Evolutionary conservation across 2,329 filamentous ascomycete genomes (phyloP), one percentile per base, ranked within the genome.

Genomic region (Parascedosporium putredinis): DNA sequence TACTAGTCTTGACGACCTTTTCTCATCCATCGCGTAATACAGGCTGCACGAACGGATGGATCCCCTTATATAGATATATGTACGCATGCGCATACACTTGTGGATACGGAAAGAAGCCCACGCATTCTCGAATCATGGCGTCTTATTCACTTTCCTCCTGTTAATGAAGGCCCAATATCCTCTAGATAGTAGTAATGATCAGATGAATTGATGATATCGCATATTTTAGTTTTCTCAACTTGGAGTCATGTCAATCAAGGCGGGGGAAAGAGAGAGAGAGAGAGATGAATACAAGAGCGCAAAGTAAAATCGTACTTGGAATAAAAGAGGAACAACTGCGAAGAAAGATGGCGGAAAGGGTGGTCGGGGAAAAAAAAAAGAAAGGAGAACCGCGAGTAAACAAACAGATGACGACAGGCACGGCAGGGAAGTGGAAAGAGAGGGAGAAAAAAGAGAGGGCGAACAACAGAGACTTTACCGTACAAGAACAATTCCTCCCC

Each of bases 1-100:
- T 22, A 52, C 51, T 5, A 46, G 51, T 14, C 47, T 52, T 18
- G 51, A 51, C 33, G 51, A 51, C 59, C 64, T 91, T 22, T 93
- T 93, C 59, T 74, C 73, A 48, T 75, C 75, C 8, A 63, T 87
- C 24, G 24, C 46, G 22, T 48, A 29, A 48, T 24, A 20, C 10
- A 31, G 9, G n/a, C 29, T n/a, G n/a, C 22, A 29, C 10, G 18
- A 5, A 6, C 18, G n/a, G 12, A 43, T 31, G 29, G 3, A 45
- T 8, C 23, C 24, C 8, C 20, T 23, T 22, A 42, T 5, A 43
- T 25, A 33, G 18, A 27, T 8, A 18, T n/a, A 49, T 4, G 22
- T 12, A 47, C 36, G 14, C 16, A 40, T 5, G 23, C 38, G 57
- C 77, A 38, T 75, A 54, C 20, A 6, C 23, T 20, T 42, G 6